Conservation (phyloP, 1,139 yeast genomes). For the Meyerozyma guilliermondii region DNA sequence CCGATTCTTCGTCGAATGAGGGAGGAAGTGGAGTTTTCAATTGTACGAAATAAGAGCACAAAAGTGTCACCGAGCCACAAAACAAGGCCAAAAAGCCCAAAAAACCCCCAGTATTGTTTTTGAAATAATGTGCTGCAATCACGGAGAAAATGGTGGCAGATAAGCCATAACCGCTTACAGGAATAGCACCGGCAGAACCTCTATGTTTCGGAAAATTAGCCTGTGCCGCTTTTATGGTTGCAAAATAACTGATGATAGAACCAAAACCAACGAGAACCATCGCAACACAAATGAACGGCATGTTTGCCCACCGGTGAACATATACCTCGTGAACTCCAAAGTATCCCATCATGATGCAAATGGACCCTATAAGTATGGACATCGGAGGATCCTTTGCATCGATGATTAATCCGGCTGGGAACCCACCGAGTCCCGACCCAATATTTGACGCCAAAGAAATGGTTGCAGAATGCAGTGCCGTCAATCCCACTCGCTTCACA, state of each 20-base stretch:
- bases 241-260: constrained; percentile 57
- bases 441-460: constrained; percentile 57
- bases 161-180: constrained; percentile 55
- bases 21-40: constrained; percentile 14
- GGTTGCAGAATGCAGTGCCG: constrained; percentile 58
- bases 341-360: constrained; percentile 41
- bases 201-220: constrained; percentile 65
- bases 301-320: constrained; percentile 15
- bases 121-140: constrained; percentile 41
- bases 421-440: constrained; percentile 65
- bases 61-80: constrained; percentile 33
- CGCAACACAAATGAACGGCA: constrained; percentile 27
- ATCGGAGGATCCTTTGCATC: constrained; percentile 54
- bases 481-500: constrained; percentile 49
- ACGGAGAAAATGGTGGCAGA: constrained; percentile 41
- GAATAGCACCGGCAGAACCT: constrained; percentile 66
- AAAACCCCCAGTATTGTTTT: constrained; percentile 38
- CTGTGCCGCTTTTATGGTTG: constrained; percentile 65
- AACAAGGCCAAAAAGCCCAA: constrained; percentile 30
- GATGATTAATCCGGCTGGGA: constrained; percentile 63
- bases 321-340: constrained; percentile 30
- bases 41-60: constrained; percentile 35
- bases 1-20: constrained; percentile 6
- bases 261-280: constrained; percentile 59
- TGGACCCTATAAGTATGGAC: constrained; percentile 52